phyloP scores from a whole-genome alignment of 176 grass and related monocot species.

The Lolium multiflorum region DNA sequence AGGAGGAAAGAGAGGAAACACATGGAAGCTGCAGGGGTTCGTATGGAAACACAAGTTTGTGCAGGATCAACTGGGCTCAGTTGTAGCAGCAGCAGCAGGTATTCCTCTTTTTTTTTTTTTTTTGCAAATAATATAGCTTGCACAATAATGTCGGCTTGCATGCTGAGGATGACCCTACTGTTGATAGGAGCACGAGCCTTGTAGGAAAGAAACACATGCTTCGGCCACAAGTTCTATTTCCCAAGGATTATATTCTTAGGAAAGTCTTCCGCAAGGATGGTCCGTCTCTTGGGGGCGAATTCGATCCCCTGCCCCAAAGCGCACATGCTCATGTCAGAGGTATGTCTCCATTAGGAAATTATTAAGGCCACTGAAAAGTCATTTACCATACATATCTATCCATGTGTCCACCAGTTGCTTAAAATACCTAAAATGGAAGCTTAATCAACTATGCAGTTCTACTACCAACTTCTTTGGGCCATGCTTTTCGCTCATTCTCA shows the following conservation, averaged over 20 bases:
- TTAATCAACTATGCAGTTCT: too few relatives aligned
- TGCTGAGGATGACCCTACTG: constrained; percentile 8
- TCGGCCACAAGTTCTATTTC: constrained; percentile 62
- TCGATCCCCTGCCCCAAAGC: constrained; percentile 54
- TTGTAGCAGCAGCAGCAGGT: constrained; percentile 40
- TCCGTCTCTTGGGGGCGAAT: constrained; percentile 75
- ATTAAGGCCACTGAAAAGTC: not conserved
- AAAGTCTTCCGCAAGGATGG: constrained; percentile 95
- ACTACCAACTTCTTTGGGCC: not conserved
- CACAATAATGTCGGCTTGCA: constrained; percentile 6
- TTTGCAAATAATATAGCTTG: constrained; percentile 22
- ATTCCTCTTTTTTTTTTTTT: constrained; percentile 27
- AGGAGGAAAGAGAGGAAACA: constrained; percentile 92
- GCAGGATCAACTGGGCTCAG: constrained; percentile 48
- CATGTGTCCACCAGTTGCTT: too few relatives aligned
- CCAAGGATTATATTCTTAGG: constrained; percentile 81
- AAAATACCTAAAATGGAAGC: too few relatives aligned
- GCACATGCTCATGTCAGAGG: constrained; percentile 51
- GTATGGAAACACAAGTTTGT: constrained; percentile 39
- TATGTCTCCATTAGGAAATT: constrained; percentile 25
- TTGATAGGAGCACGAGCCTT: constrained; percentile 29
- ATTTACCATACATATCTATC: constrained; percentile 16
- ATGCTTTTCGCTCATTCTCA: not conserved
- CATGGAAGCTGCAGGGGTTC: constrained; percentile 38
- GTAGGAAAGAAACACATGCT: constrained; percentile 54